Percentiles rank a stretch among this genome's conserved stretches.
phyloP scores from a whole-genome alignment of 164 flowering plant species.

The Amborella trichopoda region DNA sequence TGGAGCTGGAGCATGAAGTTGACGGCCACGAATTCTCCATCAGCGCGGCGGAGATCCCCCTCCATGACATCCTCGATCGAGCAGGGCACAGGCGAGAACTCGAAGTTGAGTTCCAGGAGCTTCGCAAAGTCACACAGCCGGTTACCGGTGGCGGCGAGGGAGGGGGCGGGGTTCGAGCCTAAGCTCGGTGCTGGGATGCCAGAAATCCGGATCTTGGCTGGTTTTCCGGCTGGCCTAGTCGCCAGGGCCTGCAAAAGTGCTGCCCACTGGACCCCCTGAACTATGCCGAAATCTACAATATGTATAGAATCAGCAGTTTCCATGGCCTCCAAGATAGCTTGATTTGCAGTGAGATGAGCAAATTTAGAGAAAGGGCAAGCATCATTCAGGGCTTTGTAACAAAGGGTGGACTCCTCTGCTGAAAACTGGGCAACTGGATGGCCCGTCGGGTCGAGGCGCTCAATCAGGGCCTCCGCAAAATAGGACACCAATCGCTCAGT shows the following conservation, averaged over 20 bases:
- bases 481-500: constrained; percentile 54
- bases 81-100: constrained; percentile 55
- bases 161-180: constrained; percentile 35
- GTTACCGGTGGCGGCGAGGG: constrained; percentile 56
- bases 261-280: constrained; percentile 91
- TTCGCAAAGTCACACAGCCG: constrained; percentile 68
- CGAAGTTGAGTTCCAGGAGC: constrained; percentile 57
- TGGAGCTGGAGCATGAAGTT: constrained; percentile 89
- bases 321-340: constrained; percentile 86
- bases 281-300: constrained; percentile 86
- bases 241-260: constrained; percentile 83
- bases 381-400: constrained; percentile 74
- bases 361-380: constrained; percentile 89
- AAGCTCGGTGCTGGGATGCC: constrained; percentile 69
- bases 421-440: constrained; percentile 10
- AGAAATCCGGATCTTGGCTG: constrained; percentile 48
- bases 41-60: constrained; percentile 45
- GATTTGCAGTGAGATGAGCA: constrained; percentile 87
- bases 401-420: constrained; percentile 46
- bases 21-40: constrained; percentile 59
- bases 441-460: constrained; percentile 17
- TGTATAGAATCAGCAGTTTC: constrained; percentile 52
- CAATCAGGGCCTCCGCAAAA: constrained; percentile 54
- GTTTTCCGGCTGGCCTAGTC: constrained; percentile 60
- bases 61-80: constrained; percentile 47